Conservation (phyloP, 2,329 filamentous ascomycete genomes). For the Lasiodiplodia theobromae region DNA sequence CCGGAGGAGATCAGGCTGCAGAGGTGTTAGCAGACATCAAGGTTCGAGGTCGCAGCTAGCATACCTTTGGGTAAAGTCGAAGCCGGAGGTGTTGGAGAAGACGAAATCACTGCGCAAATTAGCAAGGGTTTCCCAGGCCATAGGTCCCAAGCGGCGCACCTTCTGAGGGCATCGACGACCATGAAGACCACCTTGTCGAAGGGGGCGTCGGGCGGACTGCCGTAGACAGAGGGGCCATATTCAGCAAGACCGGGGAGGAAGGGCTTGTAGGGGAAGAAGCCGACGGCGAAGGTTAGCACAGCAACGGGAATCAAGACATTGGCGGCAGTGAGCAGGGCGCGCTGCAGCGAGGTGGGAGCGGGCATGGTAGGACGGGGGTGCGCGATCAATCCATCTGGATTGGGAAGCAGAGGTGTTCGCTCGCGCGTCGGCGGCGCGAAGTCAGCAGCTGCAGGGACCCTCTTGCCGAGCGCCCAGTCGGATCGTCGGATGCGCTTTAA, state of each 20-base stretch:
- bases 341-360: slow-evolving; percentile 4
- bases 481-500: slow-evolving; percentile 2
- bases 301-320: slow-evolving; percentile 81
- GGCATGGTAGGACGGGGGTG: slow-evolving; percentile 5
- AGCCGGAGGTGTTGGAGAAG: slow-evolving; percentile 79
- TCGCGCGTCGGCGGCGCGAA: slow-evolving; percentile 15
- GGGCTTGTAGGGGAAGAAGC: slow-evolving; percentile 98
- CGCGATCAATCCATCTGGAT: slow-evolving; percentile 25
- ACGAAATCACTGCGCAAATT: slow-evolving; percentile 80
- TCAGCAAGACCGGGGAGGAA: slow-evolving; percentile 84
- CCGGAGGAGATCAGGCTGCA: slow-evolving; percentile 81
- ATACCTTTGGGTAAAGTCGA: slow-evolving; percentile 87
- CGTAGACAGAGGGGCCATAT: slow-evolving; percentile 64
- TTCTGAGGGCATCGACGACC: slow-evolving; percentile 94
- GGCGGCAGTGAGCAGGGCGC: slow-evolving; percentile 63
- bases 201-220: slow-evolving; percentile 67
- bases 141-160: slow-evolving; percentile 58
- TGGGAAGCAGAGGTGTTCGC: slow-evolving; percentile 20
- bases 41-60: slow-evolving; percentile 31
- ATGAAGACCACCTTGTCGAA: slow-evolving; percentile 96
- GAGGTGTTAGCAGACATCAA: slow-evolving; percentile 29
- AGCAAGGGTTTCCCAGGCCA: neutral
- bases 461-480: slow-evolving; percentile 14
- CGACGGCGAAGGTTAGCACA: slow-evolving; percentile 74
- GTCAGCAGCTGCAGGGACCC: slow-evolving; percentile 8